phyloP scores from a whole-genome alignment of 495 filamentous ascomycete species.

The Podospora pseudocomata region DNA sequence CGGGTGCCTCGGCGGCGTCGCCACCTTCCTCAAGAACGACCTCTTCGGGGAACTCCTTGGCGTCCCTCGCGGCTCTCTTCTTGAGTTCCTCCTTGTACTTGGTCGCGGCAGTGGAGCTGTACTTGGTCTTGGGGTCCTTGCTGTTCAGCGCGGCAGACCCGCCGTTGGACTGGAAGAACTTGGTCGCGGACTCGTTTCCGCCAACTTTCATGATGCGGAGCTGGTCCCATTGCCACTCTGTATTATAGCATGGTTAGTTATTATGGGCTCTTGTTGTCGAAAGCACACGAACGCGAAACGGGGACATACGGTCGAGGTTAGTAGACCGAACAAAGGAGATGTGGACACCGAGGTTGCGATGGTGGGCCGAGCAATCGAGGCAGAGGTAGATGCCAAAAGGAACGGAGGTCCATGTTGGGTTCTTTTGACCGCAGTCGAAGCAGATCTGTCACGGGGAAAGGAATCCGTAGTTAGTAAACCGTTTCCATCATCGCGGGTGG shows the following conservation, averaged over 20 bases:
- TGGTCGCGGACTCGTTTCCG: conserved; percentile 96
- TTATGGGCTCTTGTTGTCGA: not conserved
- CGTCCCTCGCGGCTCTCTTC: conserved; percentile 73
- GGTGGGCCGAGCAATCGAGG: conserved; percentile 90
- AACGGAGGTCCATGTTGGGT: conserved; percentile 97
- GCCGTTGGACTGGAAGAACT: conserved; percentile 94
- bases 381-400: conserved; percentile 97
- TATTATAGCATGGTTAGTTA: conserved; percentile 17
- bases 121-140: conserved; percentile 95
- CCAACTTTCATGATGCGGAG: conserved; percentile 97
- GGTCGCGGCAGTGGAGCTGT: conserved; percentile 80
- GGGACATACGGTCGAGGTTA: conserved; percentile 86
- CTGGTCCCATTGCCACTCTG: conserved; percentile 99
- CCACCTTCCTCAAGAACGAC: conserved; percentile 77
- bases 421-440: conserved; percentile 95
- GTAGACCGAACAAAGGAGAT: conserved; percentile 98
- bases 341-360: conserved; percentile 87
- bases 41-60: conserved; percentile 81
- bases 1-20: conserved; percentile 65
- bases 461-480: conserved; percentile 7
- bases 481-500: not conserved
- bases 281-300: conserved; percentile 4
- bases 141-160: conserved; percentile 89
- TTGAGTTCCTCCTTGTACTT: conserved; percentile 98
- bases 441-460: conserved; percentile 61